These are phyloP conservation scores for Exobasidium cylindrosporum DNA, from an alignment of 1,284 basidiomycete genomes.

Conservation along the genomic window DNA sequence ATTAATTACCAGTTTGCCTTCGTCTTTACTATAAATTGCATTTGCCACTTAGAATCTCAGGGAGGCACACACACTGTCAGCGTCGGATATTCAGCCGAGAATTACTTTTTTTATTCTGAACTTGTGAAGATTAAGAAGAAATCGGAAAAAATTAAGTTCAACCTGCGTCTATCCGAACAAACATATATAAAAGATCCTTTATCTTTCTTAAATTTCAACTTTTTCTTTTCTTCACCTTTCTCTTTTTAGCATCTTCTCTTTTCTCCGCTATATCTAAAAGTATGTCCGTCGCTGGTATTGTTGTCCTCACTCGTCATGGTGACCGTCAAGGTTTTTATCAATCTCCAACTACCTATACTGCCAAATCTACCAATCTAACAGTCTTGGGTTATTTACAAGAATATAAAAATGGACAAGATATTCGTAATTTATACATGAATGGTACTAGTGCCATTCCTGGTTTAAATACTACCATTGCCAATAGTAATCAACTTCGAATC, in stretches of 20 bases:
- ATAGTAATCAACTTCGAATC: conserved; percentile 30
- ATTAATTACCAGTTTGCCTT: too few species aligned
- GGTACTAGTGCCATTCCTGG: conserved; percentile 63
- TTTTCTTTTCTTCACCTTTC: not conserved
- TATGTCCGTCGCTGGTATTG: conserved; percentile 65
- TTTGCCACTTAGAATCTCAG: too few species aligned
- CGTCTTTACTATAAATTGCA: too few species aligned
- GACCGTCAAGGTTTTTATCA: conserved; percentile 63
- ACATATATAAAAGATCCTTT: too few species aligned
- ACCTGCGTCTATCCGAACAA: too few species aligned
- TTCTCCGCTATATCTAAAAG: not conserved
- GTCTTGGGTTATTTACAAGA: conserved; percentile 67
- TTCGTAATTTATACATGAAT: conserved; percentile 70
- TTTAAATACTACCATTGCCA: conserved; percentile 56
- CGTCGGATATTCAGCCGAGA: too few species aligned
- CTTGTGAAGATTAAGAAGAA: too few species aligned
- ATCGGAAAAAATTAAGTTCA: too few species aligned
- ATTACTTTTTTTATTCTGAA: too few species aligned
- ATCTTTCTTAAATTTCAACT: too few species aligned
- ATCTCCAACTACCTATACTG: conserved; percentile 60
- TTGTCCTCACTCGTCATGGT: conserved; percentile 78
- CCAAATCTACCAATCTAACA: conserved; percentile 66
- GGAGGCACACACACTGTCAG: too few species aligned
- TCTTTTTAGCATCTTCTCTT: not conserved
- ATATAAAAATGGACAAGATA: conserved; percentile 66